Base-by-base conservation (phyloP, 371 early-diverging fungal species). In the Rhizopus arrhizus region DNA sequence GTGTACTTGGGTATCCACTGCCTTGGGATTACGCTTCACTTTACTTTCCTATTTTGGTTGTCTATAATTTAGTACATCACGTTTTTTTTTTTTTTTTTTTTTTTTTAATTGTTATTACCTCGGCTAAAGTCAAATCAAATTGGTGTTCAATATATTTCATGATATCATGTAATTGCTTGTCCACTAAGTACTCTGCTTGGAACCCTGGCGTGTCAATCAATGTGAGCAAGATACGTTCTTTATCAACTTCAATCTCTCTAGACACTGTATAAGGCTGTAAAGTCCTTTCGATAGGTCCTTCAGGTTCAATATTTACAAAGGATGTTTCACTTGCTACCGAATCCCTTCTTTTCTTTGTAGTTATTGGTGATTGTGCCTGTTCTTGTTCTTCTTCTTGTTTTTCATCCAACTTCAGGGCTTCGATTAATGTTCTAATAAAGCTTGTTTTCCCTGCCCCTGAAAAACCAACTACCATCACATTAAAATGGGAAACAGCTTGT, bases 201-300 rank as follows among this genome's bases (percentile, higher is more conserved):
- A 84, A 85, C 53, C 86, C 95, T 31, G 95, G 95, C 0, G 92
- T 91, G 72, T 95, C 95, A 58, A 95, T 87, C 56, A 95, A 72
- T 0, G 94, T 93, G 47, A 95, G 72, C 47, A 86, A 78, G 38
- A 94, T 82, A 63, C 89, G 91, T 59, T 91, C 85, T 48, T 88
- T 89, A 41, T 89, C 87, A 62, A 92, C 89, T 12, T 93, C 91
- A 64, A 92, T 77, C 49, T 92, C 92, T 56, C 74, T 50, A 2
- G 82, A 80, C 45, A 82, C 67, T 47, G 77, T 68, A 66, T 84
- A 83, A 36, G 81, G 74, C 36, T 69, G 73, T 11, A 65, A 48
- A 4, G 86, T 81, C 49, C 75, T 81, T 42, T 69, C 66, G 34
- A 80, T 68, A 5, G 77, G 76, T 1, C 82, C 83, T 13, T 66